These are phyloP conservation scores for Ascobolus immersus DNA, from an alignment of 495 filamentous ascomycete species.

Conservation along the genomic window DNA sequence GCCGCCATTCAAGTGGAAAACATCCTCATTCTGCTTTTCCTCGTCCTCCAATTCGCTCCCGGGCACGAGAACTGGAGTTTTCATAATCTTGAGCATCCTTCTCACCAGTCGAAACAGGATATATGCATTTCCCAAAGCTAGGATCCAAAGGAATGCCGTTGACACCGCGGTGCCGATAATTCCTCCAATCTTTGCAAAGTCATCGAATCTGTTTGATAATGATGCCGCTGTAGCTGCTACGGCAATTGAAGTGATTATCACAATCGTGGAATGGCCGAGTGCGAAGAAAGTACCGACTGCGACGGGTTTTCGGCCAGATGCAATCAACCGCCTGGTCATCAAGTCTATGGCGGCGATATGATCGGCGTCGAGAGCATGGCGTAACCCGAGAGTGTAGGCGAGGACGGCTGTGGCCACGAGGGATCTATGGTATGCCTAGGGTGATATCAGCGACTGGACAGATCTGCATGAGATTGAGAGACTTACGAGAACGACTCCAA, in stretches of 20 bases:
- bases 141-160: slow-evolving; percentile 52
- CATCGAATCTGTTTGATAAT: slow-evolving; percentile 49
- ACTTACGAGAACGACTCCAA: slow-evolving; percentile 12
- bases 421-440: slow-evolving; percentile 18
- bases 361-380: slow-evolving; percentile 88
- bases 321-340: slow-evolving; percentile 78
- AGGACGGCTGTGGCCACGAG: slow-evolving; percentile 58
- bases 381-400: slow-evolving; percentile 68
- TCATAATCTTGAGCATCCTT: slow-evolving; percentile 37
- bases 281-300: slow-evolving; percentile 91
- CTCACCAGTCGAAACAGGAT: slow-evolving; percentile 51
- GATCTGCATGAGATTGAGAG: slow-evolving; percentile 12
- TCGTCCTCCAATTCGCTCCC: slow-evolving; percentile 6
- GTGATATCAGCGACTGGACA: not conserved
- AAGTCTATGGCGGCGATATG: slow-evolving; percentile 93
- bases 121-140: slow-evolving; percentile 66
- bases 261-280: slow-evolving; percentile 79
- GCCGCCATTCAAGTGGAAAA: slow-evolving; percentile 45
- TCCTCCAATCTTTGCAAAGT: slow-evolving; percentile 55
- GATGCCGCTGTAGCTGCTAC: slow-evolving; percentile 76
- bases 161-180: slow-evolving; percentile 71
- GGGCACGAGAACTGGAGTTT: too few relatives aligned
- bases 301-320: slow-evolving; percentile 63
- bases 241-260: slow-evolving; percentile 69
- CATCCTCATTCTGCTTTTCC: slow-evolving; percentile 19